Percentiles rank a stretch among this genome's conserved stretches.
Evolutionary conservation across 2,329 filamentous ascomycete genomes (phyloP).

Genomic region (Aureobasidium sp.): DNA sequence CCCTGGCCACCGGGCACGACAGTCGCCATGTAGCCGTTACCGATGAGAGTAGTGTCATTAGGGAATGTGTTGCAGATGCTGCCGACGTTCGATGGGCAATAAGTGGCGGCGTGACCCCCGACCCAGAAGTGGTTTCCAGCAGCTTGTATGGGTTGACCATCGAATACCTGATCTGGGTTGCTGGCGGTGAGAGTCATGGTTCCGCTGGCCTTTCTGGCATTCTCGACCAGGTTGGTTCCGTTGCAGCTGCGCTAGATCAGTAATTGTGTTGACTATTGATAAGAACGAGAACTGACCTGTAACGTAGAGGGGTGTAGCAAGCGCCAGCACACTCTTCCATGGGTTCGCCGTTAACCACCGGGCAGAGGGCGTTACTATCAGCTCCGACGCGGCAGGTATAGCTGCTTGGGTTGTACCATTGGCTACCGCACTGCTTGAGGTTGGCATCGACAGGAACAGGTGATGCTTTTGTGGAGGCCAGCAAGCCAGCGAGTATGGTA

Average conservation of each 20-base stretch:
- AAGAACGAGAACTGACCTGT: constrained; percentile 1
- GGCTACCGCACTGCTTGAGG: constrained; percentile 8
- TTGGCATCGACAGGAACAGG: not conserved
- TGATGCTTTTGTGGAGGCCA: not conserved
- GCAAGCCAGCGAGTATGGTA: not conserved
- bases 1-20: constrained; percentile 18
- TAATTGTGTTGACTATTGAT: not conserved
- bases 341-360: constrained; percentile 14
- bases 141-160: constrained; percentile 14
- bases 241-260: constrained; percentile 1
- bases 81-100: constrained; percentile 13
- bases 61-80: constrained; percentile 7
- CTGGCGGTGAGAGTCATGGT: constrained; percentile 15
- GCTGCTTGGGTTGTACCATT: constrained; percentile 12
- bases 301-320: constrained; percentile 12
- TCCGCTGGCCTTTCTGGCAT: not conserved
- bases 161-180: constrained; percentile 11
- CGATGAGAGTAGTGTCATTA: constrained; percentile 12
- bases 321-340: constrained; percentile 10
- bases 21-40: constrained; percentile 12
- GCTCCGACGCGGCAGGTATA: constrained; percentile 12
- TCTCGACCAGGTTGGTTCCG: not conserved
- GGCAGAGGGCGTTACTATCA: constrained; percentile 10
- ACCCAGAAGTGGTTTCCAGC: constrained; percentile 14
- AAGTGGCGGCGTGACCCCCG: constrained; percentile 10